Evolutionary conservation across 1,284 basidiomycete species (phyloP).

Genomic region (Puccinia coronata): DNA sequence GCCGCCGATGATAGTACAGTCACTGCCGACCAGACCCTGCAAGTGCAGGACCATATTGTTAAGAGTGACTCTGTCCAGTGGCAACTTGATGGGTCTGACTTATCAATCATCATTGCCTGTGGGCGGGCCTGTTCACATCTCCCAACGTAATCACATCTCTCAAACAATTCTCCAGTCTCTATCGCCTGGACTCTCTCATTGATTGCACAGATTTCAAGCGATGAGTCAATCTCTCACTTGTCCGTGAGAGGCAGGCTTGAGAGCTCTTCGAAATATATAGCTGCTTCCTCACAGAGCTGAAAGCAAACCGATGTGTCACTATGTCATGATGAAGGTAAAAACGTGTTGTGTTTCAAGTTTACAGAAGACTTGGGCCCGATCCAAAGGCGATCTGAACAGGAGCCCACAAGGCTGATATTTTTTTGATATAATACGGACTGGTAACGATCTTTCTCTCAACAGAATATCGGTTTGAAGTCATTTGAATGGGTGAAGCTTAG

Average conservation of each 20-base stretch:
- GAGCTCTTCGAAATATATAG: neutral
- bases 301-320: neutral
- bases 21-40: no score
- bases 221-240: neutral
- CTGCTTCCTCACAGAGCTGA: neutral
- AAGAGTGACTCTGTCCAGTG: no score
- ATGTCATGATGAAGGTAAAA: neutral
- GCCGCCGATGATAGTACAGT: no score
- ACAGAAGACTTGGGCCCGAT: constrained; percentile 1
- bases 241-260: neutral
- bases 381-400: neutral
- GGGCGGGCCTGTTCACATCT: no score
- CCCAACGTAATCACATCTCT: no score
- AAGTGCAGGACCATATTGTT: no score
- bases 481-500: constrained; percentile 42
- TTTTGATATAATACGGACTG: neutral
- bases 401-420: neutral
- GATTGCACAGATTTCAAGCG: no score
- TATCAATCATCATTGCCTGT: no score
- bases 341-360: constrained; percentile 1
- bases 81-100: no score
- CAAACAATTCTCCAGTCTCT: no score
- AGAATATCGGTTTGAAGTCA: neutral
- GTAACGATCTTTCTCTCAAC: neutral
- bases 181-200: no score